Evolutionary conservation across 169 alveolate species (phyloP).

Genomic region (Eimeria sp.): DNA sequence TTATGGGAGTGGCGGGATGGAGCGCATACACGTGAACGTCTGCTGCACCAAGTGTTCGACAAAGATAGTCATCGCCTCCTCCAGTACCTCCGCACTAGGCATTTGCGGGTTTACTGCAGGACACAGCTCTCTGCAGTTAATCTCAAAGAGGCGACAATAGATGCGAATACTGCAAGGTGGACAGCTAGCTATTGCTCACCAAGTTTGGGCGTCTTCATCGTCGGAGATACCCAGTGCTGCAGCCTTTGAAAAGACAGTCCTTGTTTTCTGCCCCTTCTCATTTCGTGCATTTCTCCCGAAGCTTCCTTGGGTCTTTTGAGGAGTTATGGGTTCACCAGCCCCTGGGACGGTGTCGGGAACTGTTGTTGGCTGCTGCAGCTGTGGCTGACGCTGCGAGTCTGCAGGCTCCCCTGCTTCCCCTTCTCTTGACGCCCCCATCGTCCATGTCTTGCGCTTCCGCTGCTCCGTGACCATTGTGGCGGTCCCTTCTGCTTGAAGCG

Average conservation of each 20-base stretch:
- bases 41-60: background rate
- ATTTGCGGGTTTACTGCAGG: too few relatives aligned
- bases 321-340: background rate
- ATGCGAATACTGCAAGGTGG: background rate
- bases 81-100: too few relatives aligned
- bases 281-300: background rate
- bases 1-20: background rate
- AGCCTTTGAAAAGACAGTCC: background rate
- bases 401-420: background rate
- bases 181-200: background rate
- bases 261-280: conserved; percentile 1
- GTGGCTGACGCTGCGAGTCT: background rate
- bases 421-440: background rate
- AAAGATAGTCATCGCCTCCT: too few relatives aligned
- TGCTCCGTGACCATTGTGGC: conserved; percentile 22
- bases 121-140: background rate
- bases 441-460: conserved; percentile 35
- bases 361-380: conserved; percentile 8
- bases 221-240: conserved; percentile 1
- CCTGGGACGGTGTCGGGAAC: background rate
- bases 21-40: background rate
- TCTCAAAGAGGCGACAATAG: background rate
- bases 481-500: background rate
- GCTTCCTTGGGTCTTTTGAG: conserved; percentile 1
- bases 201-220: background rate